Conservation (phyloP, 2,329 filamentous ascomycete genomes). For the Phyllosticta ampelicida region DNA sequence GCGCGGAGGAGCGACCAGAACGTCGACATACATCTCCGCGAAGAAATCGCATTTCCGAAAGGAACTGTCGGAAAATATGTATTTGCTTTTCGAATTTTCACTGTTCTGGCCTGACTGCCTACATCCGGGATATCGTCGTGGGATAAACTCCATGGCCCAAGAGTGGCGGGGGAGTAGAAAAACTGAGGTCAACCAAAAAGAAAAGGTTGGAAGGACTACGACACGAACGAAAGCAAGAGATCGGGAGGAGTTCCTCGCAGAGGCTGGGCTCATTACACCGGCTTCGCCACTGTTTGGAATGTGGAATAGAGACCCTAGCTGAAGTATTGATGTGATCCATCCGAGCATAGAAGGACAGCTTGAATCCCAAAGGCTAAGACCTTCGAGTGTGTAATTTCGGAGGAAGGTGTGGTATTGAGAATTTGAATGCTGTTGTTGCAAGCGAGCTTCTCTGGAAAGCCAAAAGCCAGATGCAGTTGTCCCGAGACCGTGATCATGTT, state of each 20-base stretch:
- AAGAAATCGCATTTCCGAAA: background rate
- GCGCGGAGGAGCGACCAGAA: background rate
- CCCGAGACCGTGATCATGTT: conserved; percentile 7
- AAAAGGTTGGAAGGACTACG: background rate
- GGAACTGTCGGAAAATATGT: background rate
- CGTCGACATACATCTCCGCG: background rate
- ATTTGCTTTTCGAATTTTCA: background rate
- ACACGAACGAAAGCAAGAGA: background rate
- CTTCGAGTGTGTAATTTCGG: background rate
- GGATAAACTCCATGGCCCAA: background rate
- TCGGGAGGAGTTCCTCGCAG: background rate
- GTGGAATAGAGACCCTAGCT: background rate
- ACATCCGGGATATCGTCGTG: background rate
- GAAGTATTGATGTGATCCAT: background rate
- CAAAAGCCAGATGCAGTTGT: conserved; percentile 1
- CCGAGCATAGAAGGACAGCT: background rate
- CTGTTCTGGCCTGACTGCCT: background rate
- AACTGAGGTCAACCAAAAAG: background rate
- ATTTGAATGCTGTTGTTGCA: background rate
- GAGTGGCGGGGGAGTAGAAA: background rate
- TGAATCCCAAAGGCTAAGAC: background rate
- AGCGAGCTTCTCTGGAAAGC: background rate
- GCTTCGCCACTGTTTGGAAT: background rate
- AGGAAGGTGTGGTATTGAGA: background rate
- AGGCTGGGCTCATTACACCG: background rate